Evolutionary conservation across 805 yeast genomes (phyloP).

Genomic region (Scheffersomyces ergatensis): DNA sequence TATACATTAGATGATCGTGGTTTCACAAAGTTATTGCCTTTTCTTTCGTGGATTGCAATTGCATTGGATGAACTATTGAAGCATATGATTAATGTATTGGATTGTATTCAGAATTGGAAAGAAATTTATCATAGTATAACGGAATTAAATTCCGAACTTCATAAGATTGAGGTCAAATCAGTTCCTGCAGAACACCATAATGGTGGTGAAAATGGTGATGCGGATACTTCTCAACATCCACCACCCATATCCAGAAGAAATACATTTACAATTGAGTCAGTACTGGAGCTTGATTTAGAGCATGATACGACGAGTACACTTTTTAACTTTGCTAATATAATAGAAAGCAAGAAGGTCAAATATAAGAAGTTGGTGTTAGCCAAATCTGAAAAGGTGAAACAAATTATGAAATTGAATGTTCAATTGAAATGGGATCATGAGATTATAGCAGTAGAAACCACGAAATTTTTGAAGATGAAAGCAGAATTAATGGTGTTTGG

Average conservation of each 20-base stretch:
- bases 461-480: slow-evolving; percentile 54
- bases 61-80: slow-evolving; percentile 14
- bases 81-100: slow-evolving; percentile 13
- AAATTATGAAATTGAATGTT: slow-evolving; percentile 40
- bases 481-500: slow-evolving; percentile 36
- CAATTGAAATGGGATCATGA: slow-evolving; percentile 60
- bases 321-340: slow-evolving; percentile 35
- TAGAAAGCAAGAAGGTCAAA: slow-evolving; percentile 52
- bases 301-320: slow-evolving; percentile 18
- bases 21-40: slow-evolving; percentile 1
- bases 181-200: background rate
- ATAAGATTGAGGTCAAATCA: slow-evolving; percentile 21
- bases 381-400: slow-evolving; percentile 39
- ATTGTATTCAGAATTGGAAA: slow-evolving; percentile 26
- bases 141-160: slow-evolving; percentile 26
- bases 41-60: slow-evolving; percentile 5
- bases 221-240: slow-evolving; percentile 5
- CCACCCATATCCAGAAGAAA: slow-evolving; percentile 13
- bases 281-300: slow-evolving; percentile 9
- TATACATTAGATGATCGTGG: background rate
- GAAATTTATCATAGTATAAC: slow-evolving; percentile 23
- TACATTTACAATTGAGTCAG: slow-evolving; percentile 12
- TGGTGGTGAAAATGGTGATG: background rate
- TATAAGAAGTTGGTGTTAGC: slow-evolving; percentile 42
- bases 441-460: slow-evolving; percentile 58